These are phyloP conservation scores for Millerozyma acaciae DNA, from an alignment of 805 yeast species.

Conservation along the genomic window DNA sequence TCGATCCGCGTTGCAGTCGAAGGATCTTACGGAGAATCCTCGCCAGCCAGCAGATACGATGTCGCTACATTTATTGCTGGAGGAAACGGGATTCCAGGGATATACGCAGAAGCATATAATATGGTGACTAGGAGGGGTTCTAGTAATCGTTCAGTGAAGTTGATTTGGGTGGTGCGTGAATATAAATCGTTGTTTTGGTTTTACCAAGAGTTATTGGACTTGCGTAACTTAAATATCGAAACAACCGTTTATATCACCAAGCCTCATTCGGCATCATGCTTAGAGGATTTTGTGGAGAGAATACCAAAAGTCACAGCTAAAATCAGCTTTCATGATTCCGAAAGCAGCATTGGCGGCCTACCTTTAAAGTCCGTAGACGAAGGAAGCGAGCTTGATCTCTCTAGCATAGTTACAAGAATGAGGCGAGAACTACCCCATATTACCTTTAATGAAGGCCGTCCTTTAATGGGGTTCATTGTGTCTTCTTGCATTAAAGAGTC, in stretches of 20 bases:
- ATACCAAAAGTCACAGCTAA: neutral
- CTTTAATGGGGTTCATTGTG: conserved; percentile 37
- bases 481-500: conserved; percentile 26
- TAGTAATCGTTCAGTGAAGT: conserved; percentile 23
- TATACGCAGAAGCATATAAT: conserved; percentile 31
- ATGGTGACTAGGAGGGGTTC: conserved; percentile 8
- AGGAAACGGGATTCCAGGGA: conserved; percentile 41
- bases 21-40: conserved; percentile 36
- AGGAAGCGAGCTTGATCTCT: no score
- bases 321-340: neutral
- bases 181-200: conserved; percentile 49
- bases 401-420: no score
- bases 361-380: no score
- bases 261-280: conserved; percentile 14
- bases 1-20: conserved; percentile 32
- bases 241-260: conserved; percentile 27
- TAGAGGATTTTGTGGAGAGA: conserved; percentile 6
- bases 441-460: conserved; percentile 39
- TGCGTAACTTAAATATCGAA: conserved; percentile 25
- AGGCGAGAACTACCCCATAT: conserved; percentile 17
- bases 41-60: conserved; percentile 26
- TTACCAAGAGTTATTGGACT: conserved; percentile 35
- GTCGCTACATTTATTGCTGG: conserved; percentile 35
- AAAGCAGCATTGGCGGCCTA: no score
- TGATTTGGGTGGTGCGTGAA: conserved; percentile 59